Evolutionary conservation across 2,329 filamentous ascomycete genomes (phyloP).

Genomic region (Arthroderma uncinatum): DNA sequence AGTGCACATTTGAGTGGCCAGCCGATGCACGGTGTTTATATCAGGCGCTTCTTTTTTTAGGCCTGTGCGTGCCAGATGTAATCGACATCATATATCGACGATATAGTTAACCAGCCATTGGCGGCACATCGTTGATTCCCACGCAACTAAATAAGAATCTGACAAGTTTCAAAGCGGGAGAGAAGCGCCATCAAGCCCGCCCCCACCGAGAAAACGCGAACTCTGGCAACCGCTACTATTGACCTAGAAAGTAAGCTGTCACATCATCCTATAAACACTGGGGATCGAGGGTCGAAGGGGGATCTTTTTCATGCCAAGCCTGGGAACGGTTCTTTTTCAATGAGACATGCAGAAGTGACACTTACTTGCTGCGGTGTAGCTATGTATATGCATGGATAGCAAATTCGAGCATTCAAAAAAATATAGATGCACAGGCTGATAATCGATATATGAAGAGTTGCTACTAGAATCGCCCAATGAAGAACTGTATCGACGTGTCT

Average conservation of each 20-base stretch:
- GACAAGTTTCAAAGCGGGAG: slow-evolving; percentile 1
- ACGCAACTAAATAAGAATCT: neutral
- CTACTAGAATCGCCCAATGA: neutral
- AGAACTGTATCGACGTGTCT: neutral
- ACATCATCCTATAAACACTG: neutral
- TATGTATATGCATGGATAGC: neutral
- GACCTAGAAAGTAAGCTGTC: neutral
- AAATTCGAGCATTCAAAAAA: neutral
- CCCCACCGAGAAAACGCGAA: neutral
- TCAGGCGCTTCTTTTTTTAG: slow-evolving; percentile 1
- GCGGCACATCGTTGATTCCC: neutral
- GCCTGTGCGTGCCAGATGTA: neutral
- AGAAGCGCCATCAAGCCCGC: neutral
- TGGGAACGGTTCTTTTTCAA: neutral
- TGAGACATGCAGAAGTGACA: neutral
- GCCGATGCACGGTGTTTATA: neutral
- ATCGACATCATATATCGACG: neutral
- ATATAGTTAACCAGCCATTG: neutral
- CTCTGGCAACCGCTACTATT: neutral
- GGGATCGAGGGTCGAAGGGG: neutral
- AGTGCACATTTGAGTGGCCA: neutral
- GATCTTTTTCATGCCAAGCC: neutral
- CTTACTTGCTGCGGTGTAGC: neutral
- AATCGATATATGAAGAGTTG: neutral
- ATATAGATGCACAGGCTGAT: neutral